These are phyloP conservation scores for Phytophthora brassicae DNA, from an alignment of 352 stramenopile genomes.

Conservation along the genomic window DNA sequence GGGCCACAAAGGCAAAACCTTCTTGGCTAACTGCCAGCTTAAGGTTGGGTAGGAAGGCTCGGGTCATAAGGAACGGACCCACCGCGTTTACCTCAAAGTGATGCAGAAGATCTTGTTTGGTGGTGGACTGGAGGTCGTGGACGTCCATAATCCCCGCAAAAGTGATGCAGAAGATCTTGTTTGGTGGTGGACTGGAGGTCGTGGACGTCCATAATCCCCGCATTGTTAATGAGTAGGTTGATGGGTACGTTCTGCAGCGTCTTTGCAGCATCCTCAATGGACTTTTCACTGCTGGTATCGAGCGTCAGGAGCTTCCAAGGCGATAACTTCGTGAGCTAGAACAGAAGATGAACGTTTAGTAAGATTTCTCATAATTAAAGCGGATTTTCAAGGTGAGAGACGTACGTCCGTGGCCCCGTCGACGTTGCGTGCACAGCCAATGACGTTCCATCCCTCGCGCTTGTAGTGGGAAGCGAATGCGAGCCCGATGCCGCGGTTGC, in stretches of 20 bases:
- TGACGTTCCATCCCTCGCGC: conserved; percentile 33
- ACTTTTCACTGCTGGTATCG: conserved; percentile 56
- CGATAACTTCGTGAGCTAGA: conserved; percentile 22
- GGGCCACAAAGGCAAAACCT: conserved; percentile 49
- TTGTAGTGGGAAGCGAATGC: conserved; percentile 35
- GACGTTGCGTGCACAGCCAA: conserved; percentile 30
- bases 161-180: conserved; percentile 54
- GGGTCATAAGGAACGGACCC: conserved; percentile 63
- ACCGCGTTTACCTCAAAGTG: conserved; percentile 80
- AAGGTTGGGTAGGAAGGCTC: conserved; percentile 60
- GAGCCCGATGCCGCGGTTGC: conserved; percentile 35
- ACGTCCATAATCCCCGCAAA: conserved; percentile 47
- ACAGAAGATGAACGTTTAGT: neutral
- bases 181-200: conserved; percentile 49
- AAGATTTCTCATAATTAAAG: neutral
- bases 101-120: conserved; percentile 55
- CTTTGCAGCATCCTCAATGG: conserved; percentile 45
- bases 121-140: conserved; percentile 36
- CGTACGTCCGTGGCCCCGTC: conserved; percentile 19
- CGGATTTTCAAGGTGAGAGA: too few relatives aligned
- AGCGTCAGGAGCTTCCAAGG: conserved; percentile 54
- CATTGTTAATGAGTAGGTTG: conserved; percentile 80
- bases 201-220: conserved; percentile 38
- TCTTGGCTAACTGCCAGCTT: conserved; percentile 34
- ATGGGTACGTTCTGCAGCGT: conserved; percentile 41